phyloP scores from a whole-genome alignment of 768 basidiomycete species.

The Strobilomyces confusus region DNA sequence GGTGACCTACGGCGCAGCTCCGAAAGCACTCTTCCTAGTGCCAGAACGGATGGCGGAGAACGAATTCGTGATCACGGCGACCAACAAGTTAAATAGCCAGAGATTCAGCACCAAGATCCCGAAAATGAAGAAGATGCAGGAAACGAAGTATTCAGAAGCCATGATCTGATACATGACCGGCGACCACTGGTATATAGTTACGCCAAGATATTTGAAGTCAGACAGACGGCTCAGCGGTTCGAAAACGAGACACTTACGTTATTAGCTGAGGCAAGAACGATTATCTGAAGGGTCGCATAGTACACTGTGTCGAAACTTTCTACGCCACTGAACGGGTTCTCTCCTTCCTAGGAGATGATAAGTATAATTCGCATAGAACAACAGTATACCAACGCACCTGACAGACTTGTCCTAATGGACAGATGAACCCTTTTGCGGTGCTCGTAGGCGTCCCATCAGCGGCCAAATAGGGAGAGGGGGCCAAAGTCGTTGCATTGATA shows the following conservation, averaged over 20 bases:
- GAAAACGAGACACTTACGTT: slow-evolving; percentile 44
- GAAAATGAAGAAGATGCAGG: slow-evolving; percentile 82
- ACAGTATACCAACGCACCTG: slow-evolving; percentile 40
- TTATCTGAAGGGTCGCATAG: slow-evolving; percentile 72
- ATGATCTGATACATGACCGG: slow-evolving; percentile 84
- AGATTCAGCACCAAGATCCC: slow-evolving; percentile 87
- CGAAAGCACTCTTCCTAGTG: slow-evolving; percentile 90
- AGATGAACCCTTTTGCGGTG: slow-evolving; percentile 77
- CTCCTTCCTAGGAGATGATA: slow-evolving; percentile 42
- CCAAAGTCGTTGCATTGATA: slow-evolving; percentile 56
- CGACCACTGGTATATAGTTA: slow-evolving; percentile 52
- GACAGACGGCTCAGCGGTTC: neutral
- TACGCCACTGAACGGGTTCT: slow-evolving; percentile 61
- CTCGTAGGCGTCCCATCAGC: slow-evolving; percentile 35
- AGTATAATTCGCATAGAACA: neutral
- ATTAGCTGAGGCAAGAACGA: slow-evolving; percentile 78
- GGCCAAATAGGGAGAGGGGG: slow-evolving; percentile 40
- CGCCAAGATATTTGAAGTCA: neutral
- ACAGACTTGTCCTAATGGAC: slow-evolving; percentile 84
- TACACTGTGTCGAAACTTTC: slow-evolving; percentile 91
- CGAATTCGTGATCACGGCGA: slow-evolving; percentile 93
- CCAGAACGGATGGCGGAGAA: slow-evolving; percentile 84
- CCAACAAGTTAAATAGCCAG: slow-evolving; percentile 90
- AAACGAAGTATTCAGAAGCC: slow-evolving; percentile 86
- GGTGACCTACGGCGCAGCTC: slow-evolving; percentile 47